Conservation (phyloP, 345 rosid genomes). For the Sisymbrium altissimum region DNA sequence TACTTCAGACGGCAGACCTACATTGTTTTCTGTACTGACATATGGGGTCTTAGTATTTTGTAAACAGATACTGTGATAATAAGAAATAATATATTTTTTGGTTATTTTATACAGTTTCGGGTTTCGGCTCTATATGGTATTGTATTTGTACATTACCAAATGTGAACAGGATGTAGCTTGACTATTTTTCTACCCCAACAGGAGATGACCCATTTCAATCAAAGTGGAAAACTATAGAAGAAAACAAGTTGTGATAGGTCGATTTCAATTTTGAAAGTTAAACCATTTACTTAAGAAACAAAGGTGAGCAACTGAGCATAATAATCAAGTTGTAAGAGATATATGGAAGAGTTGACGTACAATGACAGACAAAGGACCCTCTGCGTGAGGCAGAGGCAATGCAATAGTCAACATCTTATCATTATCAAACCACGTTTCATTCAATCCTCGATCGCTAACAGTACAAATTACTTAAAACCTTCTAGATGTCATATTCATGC, state of each 20-base stretch:
- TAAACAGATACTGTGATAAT: neutral
- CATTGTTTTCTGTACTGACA: neutral
- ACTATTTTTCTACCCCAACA: neutral
- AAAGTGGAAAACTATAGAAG: neutral
- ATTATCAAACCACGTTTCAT: constrained; percentile 13
- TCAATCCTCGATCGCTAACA: neutral
- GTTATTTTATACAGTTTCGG: neutral
- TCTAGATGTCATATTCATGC: neutral
- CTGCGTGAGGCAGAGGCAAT: neutral
- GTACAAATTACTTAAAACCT: neutral
- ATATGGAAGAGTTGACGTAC: neutral
- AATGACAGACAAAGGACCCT: constrained; percentile 16
- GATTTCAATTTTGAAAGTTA: constrained; percentile 2
- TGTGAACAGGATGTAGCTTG: constrained; percentile 3
- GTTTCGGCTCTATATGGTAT: neutral
- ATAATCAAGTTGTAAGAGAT: neutral
- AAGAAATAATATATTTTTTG: neutral
- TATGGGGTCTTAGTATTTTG: neutral
- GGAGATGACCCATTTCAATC: constrained; percentile 1
- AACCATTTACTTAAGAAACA: neutral
- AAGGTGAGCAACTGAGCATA: neutral
- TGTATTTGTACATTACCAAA: neutral
- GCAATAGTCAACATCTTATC: constrained; percentile 19
- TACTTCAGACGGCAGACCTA: neutral
- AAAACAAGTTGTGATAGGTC: constrained; percentile 3